These are phyloP conservation scores for Aspergillus latus DNA, from an alignment of 2,329 filamentous ascomycete genomes.

Conservation along the genomic window DNA sequence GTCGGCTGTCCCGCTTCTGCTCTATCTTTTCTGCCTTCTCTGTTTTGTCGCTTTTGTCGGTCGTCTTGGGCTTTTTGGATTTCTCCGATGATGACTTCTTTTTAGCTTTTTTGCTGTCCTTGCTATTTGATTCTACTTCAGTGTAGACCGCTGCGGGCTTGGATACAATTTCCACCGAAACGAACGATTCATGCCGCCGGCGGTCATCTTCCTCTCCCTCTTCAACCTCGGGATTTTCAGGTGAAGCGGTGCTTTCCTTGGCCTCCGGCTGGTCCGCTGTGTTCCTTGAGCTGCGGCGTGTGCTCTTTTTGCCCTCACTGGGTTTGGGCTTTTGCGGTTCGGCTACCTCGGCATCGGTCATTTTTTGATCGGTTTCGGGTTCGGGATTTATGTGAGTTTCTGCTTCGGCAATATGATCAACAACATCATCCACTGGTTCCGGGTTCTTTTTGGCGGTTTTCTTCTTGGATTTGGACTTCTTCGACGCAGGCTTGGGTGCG, in stretches of 20 bases:
- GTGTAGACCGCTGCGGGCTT: constrained; percentile 34
- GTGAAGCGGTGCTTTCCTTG: not conserved
- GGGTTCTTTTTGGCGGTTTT: constrained; percentile 25
- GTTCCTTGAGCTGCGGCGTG: constrained; percentile 9
- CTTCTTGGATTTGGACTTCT: constrained; percentile 33
- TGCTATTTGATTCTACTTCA: constrained; percentile 23
- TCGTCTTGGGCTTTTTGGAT: constrained; percentile 25
- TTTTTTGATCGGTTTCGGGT: constrained; percentile 3
- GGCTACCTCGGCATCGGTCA: not conserved
- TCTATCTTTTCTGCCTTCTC: constrained; percentile 31
- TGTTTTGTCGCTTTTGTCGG: constrained; percentile 31
- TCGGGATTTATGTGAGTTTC: constrained; percentile 13
- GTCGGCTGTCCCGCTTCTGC: not conserved
- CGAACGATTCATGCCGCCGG: constrained; percentile 29
- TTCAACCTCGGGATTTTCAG: constrained; percentile 7
- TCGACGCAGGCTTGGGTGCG: constrained; percentile 21
- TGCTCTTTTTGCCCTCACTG: constrained; percentile 3
- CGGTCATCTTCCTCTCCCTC: constrained; percentile 13
- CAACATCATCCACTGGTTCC: constrained; percentile 12
- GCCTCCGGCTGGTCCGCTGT: constrained; percentile 1
- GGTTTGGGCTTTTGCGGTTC: constrained; percentile 6
- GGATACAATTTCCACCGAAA: constrained; percentile 31
- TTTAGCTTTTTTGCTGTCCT: constrained; percentile 26
- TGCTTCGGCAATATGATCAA: constrained; percentile 13
- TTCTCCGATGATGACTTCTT: constrained; percentile 33